Percentiles rank a stretch among this genome's conserved stretches.
Conservation (phyloP, 768 basidiomycete genomes). For the Cystobasidium onofrii region DNA sequence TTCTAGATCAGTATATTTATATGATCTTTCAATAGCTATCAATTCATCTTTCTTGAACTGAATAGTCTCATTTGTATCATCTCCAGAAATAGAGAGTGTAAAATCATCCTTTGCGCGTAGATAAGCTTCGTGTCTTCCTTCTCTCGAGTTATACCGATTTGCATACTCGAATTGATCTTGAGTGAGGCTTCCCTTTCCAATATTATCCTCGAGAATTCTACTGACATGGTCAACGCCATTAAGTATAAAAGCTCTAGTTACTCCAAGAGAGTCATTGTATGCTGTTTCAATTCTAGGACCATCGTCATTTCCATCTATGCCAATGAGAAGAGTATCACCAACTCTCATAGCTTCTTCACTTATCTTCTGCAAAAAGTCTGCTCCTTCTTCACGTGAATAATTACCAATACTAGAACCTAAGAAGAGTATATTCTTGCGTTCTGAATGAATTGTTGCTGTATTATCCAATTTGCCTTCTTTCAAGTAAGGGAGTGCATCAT, state of each 20-base stretch:
- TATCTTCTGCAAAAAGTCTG: constrained; percentile 59
- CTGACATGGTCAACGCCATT: constrained; percentile 40
- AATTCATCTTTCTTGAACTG: constrained; percentile 61
- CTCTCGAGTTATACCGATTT: constrained; percentile 37
- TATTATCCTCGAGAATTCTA: constrained; percentile 23
- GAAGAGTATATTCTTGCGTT: constrained; percentile 57
- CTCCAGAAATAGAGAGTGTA: constrained; percentile 45
- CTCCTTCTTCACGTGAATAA: constrained; percentile 64
- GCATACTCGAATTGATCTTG: constrained; percentile 38
- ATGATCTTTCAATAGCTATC: constrained; percentile 73
- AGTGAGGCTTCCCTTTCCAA: constrained; percentile 1
- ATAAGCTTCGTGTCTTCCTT: constrained; percentile 43
- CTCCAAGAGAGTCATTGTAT: constrained; percentile 60
- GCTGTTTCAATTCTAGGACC: constrained; percentile 66
- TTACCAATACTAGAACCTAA: constrained; percentile 88
- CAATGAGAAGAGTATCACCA: constrained; percentile 75
- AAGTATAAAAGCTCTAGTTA: constrained; percentile 40
- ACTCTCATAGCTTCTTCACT: constrained; percentile 32
- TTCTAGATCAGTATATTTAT: constrained; percentile 80
- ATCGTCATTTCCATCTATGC: constrained; percentile 77
- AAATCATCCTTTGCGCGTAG: constrained; percentile 49
- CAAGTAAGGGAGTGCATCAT: constrained; percentile 75
- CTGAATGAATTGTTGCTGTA: not conserved
- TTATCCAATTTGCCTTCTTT: constrained; percentile 24
- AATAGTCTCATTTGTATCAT: constrained; percentile 45